phyloP scores from a whole-genome alignment of 2,329 filamentous ascomycete genomes.

The Fusarium sp. region DNA sequence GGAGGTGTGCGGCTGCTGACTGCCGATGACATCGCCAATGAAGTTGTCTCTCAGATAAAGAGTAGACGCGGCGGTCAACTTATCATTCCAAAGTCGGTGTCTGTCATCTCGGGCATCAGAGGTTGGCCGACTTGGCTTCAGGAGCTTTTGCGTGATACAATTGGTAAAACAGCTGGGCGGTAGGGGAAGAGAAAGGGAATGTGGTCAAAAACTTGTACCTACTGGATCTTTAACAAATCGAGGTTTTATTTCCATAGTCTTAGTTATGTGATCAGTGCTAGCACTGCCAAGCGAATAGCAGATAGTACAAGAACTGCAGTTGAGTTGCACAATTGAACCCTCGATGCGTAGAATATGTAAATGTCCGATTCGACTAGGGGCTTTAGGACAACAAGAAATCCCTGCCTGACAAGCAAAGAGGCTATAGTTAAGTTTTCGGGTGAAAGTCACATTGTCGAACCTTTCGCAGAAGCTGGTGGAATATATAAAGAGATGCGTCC shows the following conservation, averaged over 20 bases:
- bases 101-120: constrained; percentile 54
- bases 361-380: too few relatives aligned
- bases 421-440: too few relatives aligned
- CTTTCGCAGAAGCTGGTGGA: too few relatives aligned
- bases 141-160: constrained; percentile 52
- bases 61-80: constrained; percentile 62
- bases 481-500: constrained; percentile 5
- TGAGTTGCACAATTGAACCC: not conserved
- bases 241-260: not conserved
- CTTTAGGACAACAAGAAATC: too few relatives aligned
- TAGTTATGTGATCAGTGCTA: too few relatives aligned
- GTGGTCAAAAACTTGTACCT: not conserved
- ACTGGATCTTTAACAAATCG: not conserved
- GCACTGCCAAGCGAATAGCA: too few relatives aligned
- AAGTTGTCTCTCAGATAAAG: constrained; percentile 62
- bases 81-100: constrained; percentile 57
- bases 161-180: constrained; percentile 35
- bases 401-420: not conserved
- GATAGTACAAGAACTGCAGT: not conserved
- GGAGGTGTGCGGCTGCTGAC: constrained; percentile 52
- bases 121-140: constrained; percentile 59
- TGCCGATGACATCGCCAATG: constrained; percentile 57
- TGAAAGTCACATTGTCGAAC: too few relatives aligned
- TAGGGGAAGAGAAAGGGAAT: not conserved
- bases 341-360: not conserved